Evolutionary conservation across 106 monocot genomes (phyloP).

Genomic region (Cymbidium sinense): DNA sequence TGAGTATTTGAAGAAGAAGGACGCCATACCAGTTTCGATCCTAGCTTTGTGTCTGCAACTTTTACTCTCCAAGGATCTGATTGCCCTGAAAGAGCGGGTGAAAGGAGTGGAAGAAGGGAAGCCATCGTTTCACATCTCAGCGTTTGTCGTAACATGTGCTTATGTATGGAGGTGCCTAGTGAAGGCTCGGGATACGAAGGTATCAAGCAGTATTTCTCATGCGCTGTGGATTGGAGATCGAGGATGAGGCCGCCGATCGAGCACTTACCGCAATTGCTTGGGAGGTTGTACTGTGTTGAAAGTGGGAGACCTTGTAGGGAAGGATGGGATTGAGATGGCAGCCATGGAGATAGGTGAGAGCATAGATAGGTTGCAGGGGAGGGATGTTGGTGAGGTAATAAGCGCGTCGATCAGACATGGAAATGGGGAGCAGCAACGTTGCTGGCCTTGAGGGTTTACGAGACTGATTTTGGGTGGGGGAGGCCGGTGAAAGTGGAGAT

Average conservation of each 20-base stretch:
- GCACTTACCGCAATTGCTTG: slow-evolving; percentile 31
- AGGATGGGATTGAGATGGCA: neutral
- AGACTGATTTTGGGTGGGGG: slow-evolving; percentile 26
- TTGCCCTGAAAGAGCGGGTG: slow-evolving; percentile 12
- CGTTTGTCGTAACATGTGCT: slow-evolving; percentile 22
- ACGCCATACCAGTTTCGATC: neutral
- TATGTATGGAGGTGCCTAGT: slow-evolving; percentile 15
- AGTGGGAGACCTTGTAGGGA: neutral
- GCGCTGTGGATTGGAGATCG: slow-evolving; percentile 12
- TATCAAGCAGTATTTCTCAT: neutral
- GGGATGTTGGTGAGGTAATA: neutral
- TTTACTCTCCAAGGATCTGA: slow-evolving; percentile 5
- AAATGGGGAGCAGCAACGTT: neutral
- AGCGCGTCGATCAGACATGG: neutral
- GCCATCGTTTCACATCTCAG: slow-evolving; percentile 9
- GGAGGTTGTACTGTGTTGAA: neutral
- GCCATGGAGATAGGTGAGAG: slow-evolving; percentile 1
- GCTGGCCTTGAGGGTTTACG: slow-evolving; percentile 16
- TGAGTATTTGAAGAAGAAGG: neutral
- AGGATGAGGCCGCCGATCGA: slow-evolving; percentile 23
- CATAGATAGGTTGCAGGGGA: neutral
- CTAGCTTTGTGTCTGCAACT: neutral
- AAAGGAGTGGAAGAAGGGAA: neutral
- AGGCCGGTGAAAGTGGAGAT: slow-evolving; percentile 10
- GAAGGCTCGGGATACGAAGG: slow-evolving; percentile 1